Evolutionary conservation across 306 rosid genomes (phyloP), one percentile per base, ranked within the genome.

Genomic region (Herpetospermum pedunculosum): DNA sequence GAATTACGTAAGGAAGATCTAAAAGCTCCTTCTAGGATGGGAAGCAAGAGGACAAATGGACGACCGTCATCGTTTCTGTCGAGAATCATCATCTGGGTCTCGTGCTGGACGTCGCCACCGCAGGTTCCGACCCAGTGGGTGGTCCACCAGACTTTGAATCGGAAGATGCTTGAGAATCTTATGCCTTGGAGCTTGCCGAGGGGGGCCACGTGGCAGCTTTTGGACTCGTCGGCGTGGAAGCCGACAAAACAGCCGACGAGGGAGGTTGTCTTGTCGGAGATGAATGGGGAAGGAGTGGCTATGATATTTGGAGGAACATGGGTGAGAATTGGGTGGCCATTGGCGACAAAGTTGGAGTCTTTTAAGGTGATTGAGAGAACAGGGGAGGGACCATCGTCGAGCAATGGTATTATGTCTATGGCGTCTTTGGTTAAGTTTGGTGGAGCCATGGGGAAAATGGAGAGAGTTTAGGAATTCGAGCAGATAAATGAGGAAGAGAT

Each of bases 71-170:
- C 80, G 23, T 77, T 59, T 16, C 64, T 79, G 18, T 88, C 85
- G 0, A 91, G 52, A 4, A 88, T 75, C 78, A 88, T 81, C 48
- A 91, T 70, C 78, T 87, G 92, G 23, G 96, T 91, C 57, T 87
- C 92, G 49, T 84, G 64, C 38, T 88, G 86, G 3, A 87, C 32
- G 13, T 91, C 84, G 2, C 70, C 13, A 0, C 96, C 97, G 4
- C 65, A 79, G 37, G 12, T 41, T 16, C 97, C 96, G 0, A 34
- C 18, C 91, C 96, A 81, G 8, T 87, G 89, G 23, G 97, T 88
- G 78, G 89, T 83, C 96, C 96, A 91, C 96, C 97, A 87, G 6
- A 85, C 69, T 28, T 91, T 91, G 84, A 88, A 91, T 15, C 92
- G 12, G 88, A 91, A 91, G 10, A 88, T 80, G 77, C 89, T 85